phyloP scores from a whole-genome alignment of 768 basidiomycete species.

The Coprinopsis marcescibilis region DNA sequence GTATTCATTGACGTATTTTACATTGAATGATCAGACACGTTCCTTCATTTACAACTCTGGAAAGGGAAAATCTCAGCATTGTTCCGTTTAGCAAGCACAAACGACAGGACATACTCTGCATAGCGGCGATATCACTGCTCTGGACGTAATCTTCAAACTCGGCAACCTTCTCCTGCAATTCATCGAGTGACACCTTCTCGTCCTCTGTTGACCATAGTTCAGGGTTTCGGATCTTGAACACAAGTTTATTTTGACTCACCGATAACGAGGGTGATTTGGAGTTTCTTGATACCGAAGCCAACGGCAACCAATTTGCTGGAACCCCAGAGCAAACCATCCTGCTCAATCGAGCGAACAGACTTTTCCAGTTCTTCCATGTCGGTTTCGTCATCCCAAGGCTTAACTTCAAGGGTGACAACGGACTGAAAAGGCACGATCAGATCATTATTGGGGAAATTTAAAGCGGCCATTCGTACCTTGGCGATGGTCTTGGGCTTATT shows the following conservation, averaged over 20 bases:
- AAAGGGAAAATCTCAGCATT: constrained; percentile 1
- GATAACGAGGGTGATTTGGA: constrained; percentile 64
- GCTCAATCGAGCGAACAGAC: constrained; percentile 77
- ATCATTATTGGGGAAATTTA: constrained; percentile 1
- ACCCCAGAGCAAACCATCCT: constrained; percentile 95
- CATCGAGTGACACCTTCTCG: constrained; percentile 87
- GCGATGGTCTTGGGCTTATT: constrained; percentile 81
- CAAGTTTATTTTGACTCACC: constrained; percentile 31
- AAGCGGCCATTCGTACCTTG: constrained; percentile 50
- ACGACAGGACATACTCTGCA: constrained; percentile 66
- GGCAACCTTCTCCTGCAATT: constrained; percentile 84
- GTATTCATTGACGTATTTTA: not conserved
- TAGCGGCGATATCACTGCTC: constrained; percentile 86
- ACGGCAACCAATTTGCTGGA: constrained; percentile 87
- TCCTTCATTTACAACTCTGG: constrained; percentile 12
- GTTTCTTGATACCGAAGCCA: constrained; percentile 89
- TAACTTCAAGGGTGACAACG: constrained; percentile 95
- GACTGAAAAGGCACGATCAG: constrained; percentile 48
- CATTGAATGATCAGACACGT: not conserved
- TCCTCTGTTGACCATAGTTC: constrained; percentile 58
- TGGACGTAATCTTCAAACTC: constrained; percentile 88
- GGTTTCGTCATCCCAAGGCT: constrained; percentile 99
- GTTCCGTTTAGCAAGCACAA: not conserved
- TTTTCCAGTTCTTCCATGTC: constrained; percentile 88
- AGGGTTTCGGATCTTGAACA: not conserved